Conservation (phyloP, 2,329 filamentous ascomycete species). For the Apiospora pterosperma region DNA sequence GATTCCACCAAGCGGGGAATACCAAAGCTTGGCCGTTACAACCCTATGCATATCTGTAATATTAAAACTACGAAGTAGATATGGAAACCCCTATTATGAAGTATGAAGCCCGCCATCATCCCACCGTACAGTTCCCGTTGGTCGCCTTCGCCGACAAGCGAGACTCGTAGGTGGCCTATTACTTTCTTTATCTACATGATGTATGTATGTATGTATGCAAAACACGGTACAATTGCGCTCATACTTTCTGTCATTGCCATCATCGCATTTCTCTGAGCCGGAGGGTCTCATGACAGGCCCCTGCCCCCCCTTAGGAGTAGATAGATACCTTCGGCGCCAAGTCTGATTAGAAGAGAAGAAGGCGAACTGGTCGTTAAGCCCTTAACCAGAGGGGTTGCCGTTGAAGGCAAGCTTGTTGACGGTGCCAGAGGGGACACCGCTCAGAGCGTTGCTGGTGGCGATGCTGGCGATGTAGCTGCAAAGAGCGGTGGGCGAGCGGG, state of each 20-base stretch:
- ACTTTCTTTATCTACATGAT: neutral
- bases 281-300: neutral
- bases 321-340: neutral
- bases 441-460: slow-evolving; percentile 37
- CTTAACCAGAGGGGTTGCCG: slow-evolving; percentile 33
- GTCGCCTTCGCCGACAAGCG: neutral
- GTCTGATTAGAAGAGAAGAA: neutral
- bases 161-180: neutral
- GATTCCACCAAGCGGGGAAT: neutral
- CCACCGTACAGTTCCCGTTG: neutral
- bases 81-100: neutral
- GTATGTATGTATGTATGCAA: neutral
- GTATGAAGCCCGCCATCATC: neutral
- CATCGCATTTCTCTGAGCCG: neutral
- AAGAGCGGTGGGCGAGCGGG: slow-evolving; percentile 40
- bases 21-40: neutral
- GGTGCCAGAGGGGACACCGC: slow-evolving; percentile 38
- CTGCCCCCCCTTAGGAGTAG: neutral
- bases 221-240: neutral
- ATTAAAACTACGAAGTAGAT: neutral
- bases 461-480: slow-evolving; percentile 42
- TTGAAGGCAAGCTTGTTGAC: slow-evolving; percentile 56
- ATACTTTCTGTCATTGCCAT: neutral
- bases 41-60: neutral
- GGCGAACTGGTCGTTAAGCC: neutral